A percentile compares a stretch with the other conserved stretches of the same genome.
Evolutionary conservation across 768 basidiomycete genomes (phyloP).

Genomic region (Mycena vitilis): DNA sequence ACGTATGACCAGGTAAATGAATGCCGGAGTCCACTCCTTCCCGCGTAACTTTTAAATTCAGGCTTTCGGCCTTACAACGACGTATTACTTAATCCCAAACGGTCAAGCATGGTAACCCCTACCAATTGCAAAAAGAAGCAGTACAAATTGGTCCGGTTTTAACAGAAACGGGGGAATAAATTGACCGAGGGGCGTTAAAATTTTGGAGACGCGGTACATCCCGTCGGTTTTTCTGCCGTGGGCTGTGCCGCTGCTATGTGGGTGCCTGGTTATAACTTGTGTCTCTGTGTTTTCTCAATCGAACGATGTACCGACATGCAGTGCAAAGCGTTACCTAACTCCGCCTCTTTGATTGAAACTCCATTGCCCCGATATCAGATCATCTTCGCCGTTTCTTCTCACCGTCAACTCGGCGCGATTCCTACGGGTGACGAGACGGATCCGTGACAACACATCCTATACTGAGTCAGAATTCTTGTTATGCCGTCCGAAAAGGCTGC

Average conservation of each 20-base stretch:
- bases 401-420: slow-evolving; percentile 36
- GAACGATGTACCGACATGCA: slow-evolving; percentile 6
- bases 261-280: slow-evolving; percentile 31
- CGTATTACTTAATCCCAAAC: slow-evolving; percentile 15
- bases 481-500: slow-evolving; percentile 35
- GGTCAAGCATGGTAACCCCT: slow-evolving; percentile 1
- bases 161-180: slow-evolving; percentile 19
- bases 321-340: slow-evolving; percentile 30
- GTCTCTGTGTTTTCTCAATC: slow-evolving; percentile 15
- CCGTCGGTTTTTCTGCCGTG: slow-evolving; percentile 15
- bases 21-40: slow-evolving; percentile 15
- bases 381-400: slow-evolving; percentile 27
- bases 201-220: not conserved
- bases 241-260: slow-evolving; percentile 22
- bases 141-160: slow-evolving; percentile 16
- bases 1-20: slow-evolving; percentile 8
- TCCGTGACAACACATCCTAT: slow-evolving; percentile 29
- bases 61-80: slow-evolving; percentile 4
- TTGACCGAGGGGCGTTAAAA: slow-evolving; percentile 14
- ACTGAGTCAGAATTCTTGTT: slow-evolving; percentile 35
- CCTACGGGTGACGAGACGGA: slow-evolving; percentile 35
- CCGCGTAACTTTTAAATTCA: slow-evolving; percentile 25
- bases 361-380: slow-evolving; percentile 31
- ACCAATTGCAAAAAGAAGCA: slow-evolving; percentile 18
- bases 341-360: slow-evolving; percentile 32